Percentiles rank a stretch among this genome's conserved stretches.
Conservation (phyloP, 768 basidiomycete species). For the Boletellus sp. region DNA sequence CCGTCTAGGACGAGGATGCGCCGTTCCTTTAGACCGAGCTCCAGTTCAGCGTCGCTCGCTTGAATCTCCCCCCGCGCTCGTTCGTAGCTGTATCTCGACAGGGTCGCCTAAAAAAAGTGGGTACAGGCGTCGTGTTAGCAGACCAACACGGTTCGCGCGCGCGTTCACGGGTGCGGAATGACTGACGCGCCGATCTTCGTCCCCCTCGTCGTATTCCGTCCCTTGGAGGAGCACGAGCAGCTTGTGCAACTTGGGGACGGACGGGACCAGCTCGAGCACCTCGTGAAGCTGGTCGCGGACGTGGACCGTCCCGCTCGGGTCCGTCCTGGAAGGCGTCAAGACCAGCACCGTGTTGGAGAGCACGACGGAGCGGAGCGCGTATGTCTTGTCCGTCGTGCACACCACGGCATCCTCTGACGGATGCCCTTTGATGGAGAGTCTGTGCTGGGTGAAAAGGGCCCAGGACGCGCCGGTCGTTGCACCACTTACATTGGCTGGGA, state of each 20-base stretch:
- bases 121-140: neutral
- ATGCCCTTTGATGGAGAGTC: slow-evolving; percentile 78
- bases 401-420: slow-evolving; percentile 83
- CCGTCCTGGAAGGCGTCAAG: slow-evolving; percentile 46
- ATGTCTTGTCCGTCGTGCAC: slow-evolving; percentile 81
- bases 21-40: slow-evolving; percentile 56
- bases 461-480: neutral
- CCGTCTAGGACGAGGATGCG: slow-evolving; percentile 74
- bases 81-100: slow-evolving; percentile 48
- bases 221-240: slow-evolving; percentile 59
- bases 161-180: no score
- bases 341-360: slow-evolving; percentile 87
- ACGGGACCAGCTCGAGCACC: slow-evolving; percentile 74
- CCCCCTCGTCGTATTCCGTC: slow-evolving; percentile 64
- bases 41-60: slow-evolving; percentile 77
- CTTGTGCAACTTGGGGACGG: slow-evolving; percentile 74
- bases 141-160: neutral
- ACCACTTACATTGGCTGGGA: slow-evolving; percentile 28
- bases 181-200: slow-evolving; percentile 40
- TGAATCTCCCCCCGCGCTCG: slow-evolving; percentile 67
- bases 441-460: slow-evolving; percentile 21
- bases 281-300: slow-evolving; percentile 82
- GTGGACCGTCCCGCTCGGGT: slow-evolving; percentile 45
- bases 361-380: slow-evolving; percentile 75
- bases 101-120: slow-evolving; percentile 33